Evolutionary conservation across 2,329 filamentous ascomycete genomes (phyloP), one percentile per base, ranked within the genome.

Genomic region (Xylariales sp.): DNA sequence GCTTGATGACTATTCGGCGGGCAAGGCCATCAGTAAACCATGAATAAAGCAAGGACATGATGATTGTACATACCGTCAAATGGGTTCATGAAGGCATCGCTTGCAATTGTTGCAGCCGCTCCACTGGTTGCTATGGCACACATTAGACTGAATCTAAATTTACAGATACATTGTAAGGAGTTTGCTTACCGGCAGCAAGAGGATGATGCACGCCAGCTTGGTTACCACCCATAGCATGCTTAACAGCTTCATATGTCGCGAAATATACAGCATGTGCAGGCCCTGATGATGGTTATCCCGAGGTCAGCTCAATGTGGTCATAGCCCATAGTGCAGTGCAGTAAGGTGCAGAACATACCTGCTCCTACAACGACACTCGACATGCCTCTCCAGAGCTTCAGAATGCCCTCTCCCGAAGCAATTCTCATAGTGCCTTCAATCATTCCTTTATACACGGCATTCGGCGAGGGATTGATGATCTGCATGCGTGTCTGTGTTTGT

Each of bases 261-360:
- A 98, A 98, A 63, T 98, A 97, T 41, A 98, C 89, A 30, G 93
- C 93, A 59, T 98, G 93, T 44, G 93, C 93, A 51, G 93, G 93
- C 49, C 91, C 91, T 95, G 14, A 25, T 25, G 8, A n/a, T 25
- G 8, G 17, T n/a, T n/a, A n/a, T n/a, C n/a, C n/a, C n/a, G n/a
- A n/a, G n/a, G n/a, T n/a, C n/a, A n/a, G n/a, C n/a, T n/a, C n/a
- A n/a, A n/a, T 8, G 23, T n/a, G 23, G 8, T n/a, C 8, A n/a
- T 25, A 25, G 23, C 23, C 23, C 23, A 25, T n/a, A 8, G 8
- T n/a, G 23, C 23, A n/a, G n/a, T 8, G 23, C 23, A 25, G 23
- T 8, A 25, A 25, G 23, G 23, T 25, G 23, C n/a, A 10, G 10
- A 43, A 62, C 81, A 55, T 69, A 95, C 90, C 91, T 60, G 93